These are phyloP conservation scores for Tetrahymena malaccensis DNA, from an alignment of 73 alveolate genomes.

Conservation along the genomic window DNA sequence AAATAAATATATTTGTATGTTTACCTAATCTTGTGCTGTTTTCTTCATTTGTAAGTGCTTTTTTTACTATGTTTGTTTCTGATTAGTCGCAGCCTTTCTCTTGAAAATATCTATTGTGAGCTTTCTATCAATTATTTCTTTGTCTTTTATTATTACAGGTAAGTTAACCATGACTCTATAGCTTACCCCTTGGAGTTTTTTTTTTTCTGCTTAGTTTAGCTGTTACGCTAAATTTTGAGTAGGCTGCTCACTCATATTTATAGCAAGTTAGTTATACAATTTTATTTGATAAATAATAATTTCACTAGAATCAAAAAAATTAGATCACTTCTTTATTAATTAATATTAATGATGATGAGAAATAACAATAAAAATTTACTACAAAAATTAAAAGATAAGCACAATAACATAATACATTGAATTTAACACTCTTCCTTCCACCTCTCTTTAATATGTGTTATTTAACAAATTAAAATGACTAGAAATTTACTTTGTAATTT, in stretches of 20 bases:
- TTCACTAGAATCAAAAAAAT: background rate
- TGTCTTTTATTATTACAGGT: background rate
- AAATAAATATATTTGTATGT: too few relatives aligned
- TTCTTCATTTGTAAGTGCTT: background rate
- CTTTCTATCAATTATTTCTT: background rate
- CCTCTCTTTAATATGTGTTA: background rate
- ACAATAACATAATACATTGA: background rate
- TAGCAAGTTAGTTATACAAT: background rate
- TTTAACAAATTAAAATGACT: background rate
- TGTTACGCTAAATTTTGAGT: background rate
- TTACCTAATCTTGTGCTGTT: background rate
- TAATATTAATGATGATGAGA: background rate
- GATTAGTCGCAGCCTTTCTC: background rate
- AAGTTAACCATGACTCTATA: background rate
- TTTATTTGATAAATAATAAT: background rate
- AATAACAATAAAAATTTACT: background rate
- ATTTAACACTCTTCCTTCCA: background rate
- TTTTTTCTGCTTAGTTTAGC: background rate
- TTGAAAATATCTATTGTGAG: background rate
- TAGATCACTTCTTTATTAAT: background rate
- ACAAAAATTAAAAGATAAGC: background rate
- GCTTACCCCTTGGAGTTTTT: background rate
- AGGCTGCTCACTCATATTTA: background rate
- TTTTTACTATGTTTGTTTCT: background rate
- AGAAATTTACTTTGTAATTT: background rate